A percentile compares a stretch with the other conserved stretches of the same genome.
Evolutionary conservation across 2,329 filamentous ascomycete species (phyloP).

Genomic region (Fusarium tricinctum): DNA sequence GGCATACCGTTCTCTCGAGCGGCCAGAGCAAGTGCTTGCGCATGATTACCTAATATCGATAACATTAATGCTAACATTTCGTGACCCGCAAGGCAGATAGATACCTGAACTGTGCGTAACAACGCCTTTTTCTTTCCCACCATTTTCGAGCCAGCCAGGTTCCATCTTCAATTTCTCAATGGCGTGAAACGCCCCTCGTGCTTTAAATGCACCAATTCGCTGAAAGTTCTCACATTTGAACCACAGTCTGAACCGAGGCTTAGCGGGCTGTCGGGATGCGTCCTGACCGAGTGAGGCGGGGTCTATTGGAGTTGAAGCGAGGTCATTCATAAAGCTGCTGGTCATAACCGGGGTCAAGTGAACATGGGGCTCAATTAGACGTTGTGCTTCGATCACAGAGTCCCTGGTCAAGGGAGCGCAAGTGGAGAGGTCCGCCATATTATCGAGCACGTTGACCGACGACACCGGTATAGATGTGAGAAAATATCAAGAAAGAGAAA

Average conservation of each 20-base stretch:
- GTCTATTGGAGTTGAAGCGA: not conserved
- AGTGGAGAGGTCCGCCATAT: constrained; percentile 1
- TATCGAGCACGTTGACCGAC: fast-evolving
- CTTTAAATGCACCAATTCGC: constrained; percentile 3
- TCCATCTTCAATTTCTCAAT: constrained; percentile 8
- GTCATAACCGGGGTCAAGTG: constrained; percentile 7
- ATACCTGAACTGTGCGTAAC: constrained; percentile 10
- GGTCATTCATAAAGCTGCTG: not conserved
- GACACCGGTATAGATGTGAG: fast-evolving
- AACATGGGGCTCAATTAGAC: constrained; percentile 1
- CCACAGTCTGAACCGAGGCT: not conserved
- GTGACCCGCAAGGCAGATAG: too few relatives aligned
- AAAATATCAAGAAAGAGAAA: not conserved
- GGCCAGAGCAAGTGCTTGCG: constrained; percentile 5
- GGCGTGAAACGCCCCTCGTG: constrained; percentile 1
- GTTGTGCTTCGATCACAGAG: constrained; percentile 4
- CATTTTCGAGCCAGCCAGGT: not conserved
- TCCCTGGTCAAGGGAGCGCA: constrained; percentile 8
- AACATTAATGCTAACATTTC: too few relatives aligned
- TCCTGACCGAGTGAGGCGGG: fast-evolving
- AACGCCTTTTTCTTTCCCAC: not conserved
- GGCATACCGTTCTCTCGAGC: constrained; percentile 7
- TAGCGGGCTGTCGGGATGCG: not conserved
- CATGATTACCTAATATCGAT: not conserved
- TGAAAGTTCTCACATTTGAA: constrained; percentile 16